Evolutionary conservation across 2,329 filamentous ascomycete genomes (phyloP).

Genomic region (Orbilia brochopaga): DNA sequence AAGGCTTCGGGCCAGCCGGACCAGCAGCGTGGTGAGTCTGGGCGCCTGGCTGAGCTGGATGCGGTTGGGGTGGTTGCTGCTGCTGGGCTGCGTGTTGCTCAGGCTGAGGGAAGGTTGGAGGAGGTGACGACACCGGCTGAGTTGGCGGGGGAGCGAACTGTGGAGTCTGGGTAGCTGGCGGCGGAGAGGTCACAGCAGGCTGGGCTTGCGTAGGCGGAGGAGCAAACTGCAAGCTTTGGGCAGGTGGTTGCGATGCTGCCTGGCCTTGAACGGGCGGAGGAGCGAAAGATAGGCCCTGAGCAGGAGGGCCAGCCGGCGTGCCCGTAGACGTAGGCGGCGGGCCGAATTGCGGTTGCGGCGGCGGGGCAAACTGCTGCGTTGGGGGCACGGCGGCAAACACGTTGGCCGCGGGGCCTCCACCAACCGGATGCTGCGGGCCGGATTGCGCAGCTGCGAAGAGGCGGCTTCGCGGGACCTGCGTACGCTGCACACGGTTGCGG

Average conservation of each 20-base stretch:
- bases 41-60: background rate
- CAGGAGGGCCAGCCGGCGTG: background rate
- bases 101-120: background rate
- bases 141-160: constrained; percentile 21
- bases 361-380: constrained; percentile 18
- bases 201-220: constrained; percentile 24
- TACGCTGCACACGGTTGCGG: constrained; percentile 28
- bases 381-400: constrained; percentile 29
- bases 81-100: constrained; percentile 1
- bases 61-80: constrained; percentile 14
- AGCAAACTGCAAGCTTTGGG: constrained; percentile 9
- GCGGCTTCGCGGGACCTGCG: constrained; percentile 34
- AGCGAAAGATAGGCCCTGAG: constrained; percentile 14
- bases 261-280: constrained; percentile 23
- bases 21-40: too few species aligned
- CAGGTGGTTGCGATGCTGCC: background rate
- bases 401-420: background rate
- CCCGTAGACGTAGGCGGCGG: constrained; percentile 2
- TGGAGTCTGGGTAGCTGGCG: constrained; percentile 6
- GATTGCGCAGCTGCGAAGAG: constrained; percentile 29
- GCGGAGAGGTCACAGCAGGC: constrained; percentile 9
- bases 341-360: background rate
- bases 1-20: constrained; percentile 23
- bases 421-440: constrained; percentile 1
- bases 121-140: background rate